These are phyloP conservation scores for Puccinia horiana DNA, from an alignment of 1,284 basidiomycete species.

Conservation along the genomic window DNA sequence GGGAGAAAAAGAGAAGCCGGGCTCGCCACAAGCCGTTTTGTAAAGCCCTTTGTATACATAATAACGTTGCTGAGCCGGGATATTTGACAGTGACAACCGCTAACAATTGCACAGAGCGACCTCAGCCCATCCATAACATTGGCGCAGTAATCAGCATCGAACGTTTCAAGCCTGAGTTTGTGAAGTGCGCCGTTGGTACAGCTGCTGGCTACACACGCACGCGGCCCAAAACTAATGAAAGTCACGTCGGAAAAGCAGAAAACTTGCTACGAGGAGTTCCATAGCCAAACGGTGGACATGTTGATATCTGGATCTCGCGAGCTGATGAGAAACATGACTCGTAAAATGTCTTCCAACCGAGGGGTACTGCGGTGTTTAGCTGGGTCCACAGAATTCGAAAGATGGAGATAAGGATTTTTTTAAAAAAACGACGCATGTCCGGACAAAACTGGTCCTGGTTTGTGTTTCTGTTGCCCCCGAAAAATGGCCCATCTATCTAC, in stretches of 20 bases:
- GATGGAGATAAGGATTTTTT: neutral
- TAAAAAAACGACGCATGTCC: neutral
- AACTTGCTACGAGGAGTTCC: neutral
- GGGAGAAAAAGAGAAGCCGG: neutral
- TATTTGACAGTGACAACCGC: neutral
- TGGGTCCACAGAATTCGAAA: neutral
- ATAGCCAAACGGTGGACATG: neutral
- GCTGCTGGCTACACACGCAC: neutral
- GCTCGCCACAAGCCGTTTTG: neutral
- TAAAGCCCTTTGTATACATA: no score
- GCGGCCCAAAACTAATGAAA: neutral
- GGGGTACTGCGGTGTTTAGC: neutral
- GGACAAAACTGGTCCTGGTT: no score
- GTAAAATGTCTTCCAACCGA: no score
- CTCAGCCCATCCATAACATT: neutral
- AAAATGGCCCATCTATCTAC: neutral
- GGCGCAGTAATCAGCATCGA: constrained; percentile 3
- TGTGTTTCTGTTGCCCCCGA: neutral
- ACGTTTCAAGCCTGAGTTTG: neutral
- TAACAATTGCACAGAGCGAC: neutral
- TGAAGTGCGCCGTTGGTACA: neutral
- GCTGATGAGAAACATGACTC: neutral
- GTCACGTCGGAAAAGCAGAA: neutral
- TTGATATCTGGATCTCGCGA: neutral
- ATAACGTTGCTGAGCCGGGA: no score